Conservation (phyloP, 2,329 filamentous ascomycete genomes). For the Ustulina deusta region DNA sequence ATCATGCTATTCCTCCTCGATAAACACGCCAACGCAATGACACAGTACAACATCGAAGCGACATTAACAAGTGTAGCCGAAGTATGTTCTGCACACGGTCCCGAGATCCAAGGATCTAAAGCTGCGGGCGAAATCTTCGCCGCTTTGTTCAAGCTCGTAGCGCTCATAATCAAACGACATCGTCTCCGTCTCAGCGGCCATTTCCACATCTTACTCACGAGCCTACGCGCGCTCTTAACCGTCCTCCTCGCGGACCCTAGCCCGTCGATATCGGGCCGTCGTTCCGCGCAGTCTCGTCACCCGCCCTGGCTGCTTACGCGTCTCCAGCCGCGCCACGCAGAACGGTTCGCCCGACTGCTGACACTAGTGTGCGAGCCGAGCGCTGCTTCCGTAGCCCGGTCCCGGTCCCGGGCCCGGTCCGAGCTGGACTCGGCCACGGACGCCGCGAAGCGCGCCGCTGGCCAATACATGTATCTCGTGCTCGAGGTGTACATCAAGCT, state of each 20-base stretch:
- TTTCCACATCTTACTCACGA: slow-evolving; percentile 67
- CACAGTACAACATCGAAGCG: slow-evolving; percentile 69
- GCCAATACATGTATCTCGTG: slow-evolving; percentile 71
- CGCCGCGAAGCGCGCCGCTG: slow-evolving; percentile 70
- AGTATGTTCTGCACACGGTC: slow-evolving; percentile 49
- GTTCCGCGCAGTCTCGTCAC: slow-evolving; percentile 37
- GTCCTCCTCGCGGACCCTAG: slow-evolving; percentile 60
- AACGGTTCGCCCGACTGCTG: slow-evolving; percentile 65
- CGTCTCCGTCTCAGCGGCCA: slow-evolving; percentile 71
- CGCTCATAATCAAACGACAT: slow-evolving; percentile 69
- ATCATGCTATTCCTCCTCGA: slow-evolving; percentile 60
- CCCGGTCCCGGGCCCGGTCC: slow-evolving; percentile 36
- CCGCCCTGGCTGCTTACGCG: slow-evolving; percentile 55
- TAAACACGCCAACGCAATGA: slow-evolving; percentile 62
- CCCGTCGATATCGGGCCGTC: slow-evolving; percentile 39
- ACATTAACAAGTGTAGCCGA: slow-evolving; percentile 61
- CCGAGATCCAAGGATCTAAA: slow-evolving; percentile 43
- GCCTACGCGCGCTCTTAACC: slow-evolving; percentile 67
- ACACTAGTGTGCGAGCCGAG: slow-evolving; percentile 71
- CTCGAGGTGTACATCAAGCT: slow-evolving; percentile 71
- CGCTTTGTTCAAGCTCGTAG: slow-evolving; percentile 65
- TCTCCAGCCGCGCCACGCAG: slow-evolving; percentile 59
- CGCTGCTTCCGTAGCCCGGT: slow-evolving; percentile 64
- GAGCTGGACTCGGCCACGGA: slow-evolving; percentile 70
- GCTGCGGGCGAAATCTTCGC: slow-evolving; percentile 57